These are phyloP conservation scores for Crithidia fasciculata DNA, from an alignment of 208 protist species.

Conservation along the genomic window DNA sequence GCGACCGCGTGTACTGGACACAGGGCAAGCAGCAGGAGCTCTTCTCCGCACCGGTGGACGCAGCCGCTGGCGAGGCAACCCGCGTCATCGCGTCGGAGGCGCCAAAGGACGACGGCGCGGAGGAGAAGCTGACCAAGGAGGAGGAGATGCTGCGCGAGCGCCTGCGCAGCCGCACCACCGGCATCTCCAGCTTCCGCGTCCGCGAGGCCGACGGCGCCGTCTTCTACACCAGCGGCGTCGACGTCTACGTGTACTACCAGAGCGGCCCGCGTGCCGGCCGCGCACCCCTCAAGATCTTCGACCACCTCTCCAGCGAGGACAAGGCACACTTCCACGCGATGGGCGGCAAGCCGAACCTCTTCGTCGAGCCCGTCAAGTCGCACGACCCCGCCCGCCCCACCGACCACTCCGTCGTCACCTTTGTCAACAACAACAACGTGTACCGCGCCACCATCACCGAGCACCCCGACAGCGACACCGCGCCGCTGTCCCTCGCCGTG, in stretches of 20 bases:
- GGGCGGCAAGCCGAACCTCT: conserved; percentile 61
- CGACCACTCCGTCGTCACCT: conserved; percentile 48
- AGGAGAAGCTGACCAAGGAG: conserved; percentile 60
- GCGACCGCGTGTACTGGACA: conserved; percentile 77
- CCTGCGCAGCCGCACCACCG: conserved; percentile 58
- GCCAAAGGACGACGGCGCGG: conserved; percentile 7
- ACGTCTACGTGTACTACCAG: conserved; percentile 72
- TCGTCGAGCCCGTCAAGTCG: conserved; percentile 39
- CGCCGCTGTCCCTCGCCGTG: conserved; percentile 47
- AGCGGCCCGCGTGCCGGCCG: conserved; percentile 37
- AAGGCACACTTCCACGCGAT: conserved; percentile 42
- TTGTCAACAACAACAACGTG: conserved; percentile 79
- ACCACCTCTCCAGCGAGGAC: conserved; percentile 46
- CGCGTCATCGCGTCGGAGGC: conserved; percentile 31
- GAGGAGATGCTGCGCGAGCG: conserved; percentile 88
- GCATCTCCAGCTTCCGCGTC: conserved; percentile 67
- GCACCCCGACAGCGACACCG: conserved; percentile 9
- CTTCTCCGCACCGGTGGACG: conserved; percentile 40
- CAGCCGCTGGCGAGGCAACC: conserved; percentile 10
- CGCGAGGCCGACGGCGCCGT: conserved; percentile 59
- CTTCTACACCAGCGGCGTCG: conserved; percentile 66
- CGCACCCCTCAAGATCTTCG: conserved; percentile 67
- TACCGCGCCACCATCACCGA: conserved; percentile 69
- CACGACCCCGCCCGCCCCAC: conserved; percentile 14
- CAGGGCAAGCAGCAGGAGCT: conserved; percentile 79